Base-by-base conservation (phyloP, 73 alveolate genomes). In the Paramecium pentaurelia region DNA sequence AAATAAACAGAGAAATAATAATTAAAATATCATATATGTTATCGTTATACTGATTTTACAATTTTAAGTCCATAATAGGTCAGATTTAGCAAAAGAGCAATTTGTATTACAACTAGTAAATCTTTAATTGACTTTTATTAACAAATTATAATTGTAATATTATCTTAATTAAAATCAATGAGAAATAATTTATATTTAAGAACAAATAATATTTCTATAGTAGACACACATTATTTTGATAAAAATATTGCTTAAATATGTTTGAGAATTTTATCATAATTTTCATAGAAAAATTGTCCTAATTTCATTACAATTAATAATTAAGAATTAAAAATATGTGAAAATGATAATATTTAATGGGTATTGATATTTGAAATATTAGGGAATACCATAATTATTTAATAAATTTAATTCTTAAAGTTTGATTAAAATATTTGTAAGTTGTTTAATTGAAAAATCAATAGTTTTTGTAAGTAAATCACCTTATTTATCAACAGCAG, bases 391-490 rank as follows among this genome's bases (percentile, higher is more conserved):
- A 14, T 8, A 27, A 80, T 47, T 80, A 47, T 40, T 44, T 18
- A 80, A 47, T 6, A 40, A 10, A 80, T 45, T 80, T 1, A 42
- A 34, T 4, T 45, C 75, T 8, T 25, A 40, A 47, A 45, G 44
- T 32, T 28, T 80, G 20, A 47, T 80, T 7, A 45, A 80, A 27
- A 20, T 80, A 8, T 80, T 49, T 27, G 75, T 80, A 45, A 42
- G 64, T 27, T 27, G 47, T 20, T 80, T 80, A 45, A 42, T 80
- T 0, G 91, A 80, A 47, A 80, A 49, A 80, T 80, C 91, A n/a
- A 80, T 80, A 25, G 91, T 80, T 6, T 80, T 80, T 80, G 58
- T 80, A 1, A 80, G 91, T 44, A 80, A 80, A 47, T 45, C 77
- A 9, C 71, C 47, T 4, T 49, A 80, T 8, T 47, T 80, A 9